Base-by-base conservation (phyloP, 163 green algal genomes). In the Chloroidium sp. region DNA sequence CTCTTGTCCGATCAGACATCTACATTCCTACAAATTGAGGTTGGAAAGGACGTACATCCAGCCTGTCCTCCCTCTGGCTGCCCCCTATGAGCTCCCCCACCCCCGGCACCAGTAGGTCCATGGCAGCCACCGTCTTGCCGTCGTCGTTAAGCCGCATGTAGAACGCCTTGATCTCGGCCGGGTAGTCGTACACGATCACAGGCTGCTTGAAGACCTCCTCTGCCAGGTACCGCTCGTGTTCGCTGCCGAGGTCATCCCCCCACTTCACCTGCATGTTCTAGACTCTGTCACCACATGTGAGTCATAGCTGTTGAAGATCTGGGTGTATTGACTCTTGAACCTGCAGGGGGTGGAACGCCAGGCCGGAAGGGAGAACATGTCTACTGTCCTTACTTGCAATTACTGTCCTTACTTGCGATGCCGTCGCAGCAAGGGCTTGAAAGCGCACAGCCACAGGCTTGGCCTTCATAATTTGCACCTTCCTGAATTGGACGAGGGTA, bases 71-170 rank as follows among this genome's bases (percentile, higher is more conserved):
- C 74, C 97, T 89, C 90, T 99, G 96, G 57, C 85, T 95, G 3
- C 97, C 97, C 62, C 97, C 97, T 75, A 99, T 97, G 59, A 99
- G 90, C 91, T 99, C 97, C 1, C 97, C 97, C 61, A 98, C 94
- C 81, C 91, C 90, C 59, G 96, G 96, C 75, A 97, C 93, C 60
- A 98, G 89, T 68, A 98, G 87, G 83, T 98, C 95, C 93, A 98
- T 97, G 67, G 95, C 95, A 10, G 94, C 93, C n/a, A 98, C 95
- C 1, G 95, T 98, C 84, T 93, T 94, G 78, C 87, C 88, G 86
- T 98, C 95, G 69, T 96, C 92, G 87, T 98, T 98, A 59, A 93
- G 85, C 61, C 93, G 87, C 94, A 98, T 98, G 91, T 97, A 97
- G 81, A 97, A 97, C 1, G 94, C 91, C 91, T 99, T 99, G 92